Evolutionary conservation across 768 basidiomycete species (phyloP), one percentile per base, ranked within the genome.

Genomic region (Rhodocollybia butyracea): DNA sequence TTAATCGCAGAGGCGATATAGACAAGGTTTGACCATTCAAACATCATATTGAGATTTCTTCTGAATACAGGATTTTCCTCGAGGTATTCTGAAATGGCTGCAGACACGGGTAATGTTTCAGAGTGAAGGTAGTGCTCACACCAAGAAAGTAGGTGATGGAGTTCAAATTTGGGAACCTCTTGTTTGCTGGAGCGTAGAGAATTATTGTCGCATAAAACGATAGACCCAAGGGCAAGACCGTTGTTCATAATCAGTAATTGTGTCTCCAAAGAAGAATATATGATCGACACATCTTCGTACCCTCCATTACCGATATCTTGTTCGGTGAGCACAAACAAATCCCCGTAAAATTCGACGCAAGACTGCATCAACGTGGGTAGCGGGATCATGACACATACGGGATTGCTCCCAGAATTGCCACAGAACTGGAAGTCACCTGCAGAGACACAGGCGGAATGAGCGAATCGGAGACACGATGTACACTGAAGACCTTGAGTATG

Each of bases 231-330:
- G 0, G 80, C 78, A 13, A 91, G 61, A 1, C 91, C 91, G 60
- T 83, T 85, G 36, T 75, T 74, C 38, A 91, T 67, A 21, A 91
- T 76, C 56, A 88, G 83, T 21, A 84, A 64, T 62, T 93, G 89
- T 1, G 73, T 80, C 77, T 83, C 86, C 5, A 91, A 70, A n/a
- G 75, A 70, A 19, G 81, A 76, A 58, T 77, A 76, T 47, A 81
- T 73, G 7, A 88, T 74, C 1, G 86, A 80, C 5, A 89, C 64
- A 61, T 92, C 90, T 73, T 94, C 91, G 60, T 82, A 84, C 24
- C 79, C 77, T 47, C 66, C 68, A n/a, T 65, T 63, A 3, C 62
- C 61, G 12, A 90, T 67, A 24, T 83, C 78, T 8, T 80, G 71
- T 40, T 73, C 67, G 3, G 73, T 72, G 22, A 77, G 63, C 19